These are phyloP conservation scores for Penicillium brasilianum DNA, from an alignment of 2,329 filamentous ascomycete species.

Conservation along the genomic window DNA sequence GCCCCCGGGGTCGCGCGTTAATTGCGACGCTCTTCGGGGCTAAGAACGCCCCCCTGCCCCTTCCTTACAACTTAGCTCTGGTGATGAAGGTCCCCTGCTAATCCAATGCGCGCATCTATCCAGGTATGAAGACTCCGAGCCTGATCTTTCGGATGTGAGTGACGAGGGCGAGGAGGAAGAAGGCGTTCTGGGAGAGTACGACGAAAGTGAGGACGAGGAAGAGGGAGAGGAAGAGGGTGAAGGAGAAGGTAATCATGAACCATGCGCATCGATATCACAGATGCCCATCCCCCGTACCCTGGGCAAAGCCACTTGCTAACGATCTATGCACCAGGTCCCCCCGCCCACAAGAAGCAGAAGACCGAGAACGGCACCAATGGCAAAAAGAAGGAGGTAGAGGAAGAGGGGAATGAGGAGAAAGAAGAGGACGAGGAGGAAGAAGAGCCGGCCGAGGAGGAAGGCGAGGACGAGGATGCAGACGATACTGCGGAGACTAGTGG, in stretches of 20 bases:
- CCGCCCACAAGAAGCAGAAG: slow-evolving; percentile 41
- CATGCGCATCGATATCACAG: not conserved
- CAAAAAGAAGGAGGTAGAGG: slow-evolving; percentile 29
- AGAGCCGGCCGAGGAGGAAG: slow-evolving; percentile 21
- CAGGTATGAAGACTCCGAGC: slow-evolving; percentile 46
- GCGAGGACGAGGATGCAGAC: slow-evolving; percentile 31
- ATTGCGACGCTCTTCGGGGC: slow-evolving; percentile 4
- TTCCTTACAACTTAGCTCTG: not conserved
- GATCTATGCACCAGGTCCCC: slow-evolving; percentile 25
- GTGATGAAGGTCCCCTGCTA: not conserved
- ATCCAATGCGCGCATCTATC: slow-evolving; percentile 14
- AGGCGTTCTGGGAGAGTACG: slow-evolving; percentile 31
- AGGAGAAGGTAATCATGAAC: slow-evolving; percentile 25
- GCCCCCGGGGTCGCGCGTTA: slow-evolving; percentile 11
- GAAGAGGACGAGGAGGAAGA: slow-evolving; percentile 13
- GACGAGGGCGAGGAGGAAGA: slow-evolving; percentile 38
- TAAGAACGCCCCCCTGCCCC: not conserved
- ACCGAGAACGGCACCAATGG: slow-evolving; percentile 34
- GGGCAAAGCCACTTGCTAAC: slow-evolving; percentile 9
- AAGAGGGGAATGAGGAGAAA: slow-evolving; percentile 27
- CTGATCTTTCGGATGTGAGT: slow-evolving; percentile 35
- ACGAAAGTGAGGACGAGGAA: slow-evolving; percentile 34
- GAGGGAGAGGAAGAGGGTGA: slow-evolving; percentile 32
- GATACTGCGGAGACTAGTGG: slow-evolving; percentile 41
- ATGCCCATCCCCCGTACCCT: not conserved